Conservation (phyloP, 2,329 filamentous ascomycete genomes). For the Paraphaeosphaeria minitans region DNA sequence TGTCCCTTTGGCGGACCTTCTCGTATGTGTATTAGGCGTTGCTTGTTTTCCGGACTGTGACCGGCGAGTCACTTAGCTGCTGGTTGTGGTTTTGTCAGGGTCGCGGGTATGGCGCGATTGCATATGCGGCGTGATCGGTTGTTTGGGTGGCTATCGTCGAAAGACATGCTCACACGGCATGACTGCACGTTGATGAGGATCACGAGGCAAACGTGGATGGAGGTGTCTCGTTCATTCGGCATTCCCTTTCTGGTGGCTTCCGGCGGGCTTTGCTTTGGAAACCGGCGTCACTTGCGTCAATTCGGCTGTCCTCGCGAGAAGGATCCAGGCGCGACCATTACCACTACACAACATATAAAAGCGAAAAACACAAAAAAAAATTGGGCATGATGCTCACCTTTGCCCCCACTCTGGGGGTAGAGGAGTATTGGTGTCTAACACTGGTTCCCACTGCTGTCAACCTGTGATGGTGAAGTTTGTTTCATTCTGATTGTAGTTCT, state of each 20-base stretch:
- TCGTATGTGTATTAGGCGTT: slow-evolving; percentile 21
- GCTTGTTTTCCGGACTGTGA: slow-evolving; percentile 18
- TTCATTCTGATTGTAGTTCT: background rate
- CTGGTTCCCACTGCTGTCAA: background rate
- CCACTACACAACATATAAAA: slow-evolving; percentile 24
- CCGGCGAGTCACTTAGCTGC: slow-evolving; percentile 20
- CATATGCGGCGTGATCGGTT: slow-evolving; percentile 13
- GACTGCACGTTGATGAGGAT: slow-evolving; percentile 13
- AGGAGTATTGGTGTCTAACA: slow-evolving; percentile 38
- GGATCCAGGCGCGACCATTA: slow-evolving; percentile 28
- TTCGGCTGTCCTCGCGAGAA: slow-evolving; percentile 20
- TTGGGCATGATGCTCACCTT: slow-evolving; percentile 42
- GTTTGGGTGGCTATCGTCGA: slow-evolving; percentile 22
- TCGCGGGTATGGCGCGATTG: slow-evolving; percentile 4
- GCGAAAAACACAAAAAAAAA: slow-evolving; percentile 33
- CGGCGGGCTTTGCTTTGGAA: slow-evolving; percentile 27
- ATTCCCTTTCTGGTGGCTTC: slow-evolving; percentile 18
- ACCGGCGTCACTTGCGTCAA: slow-evolving; percentile 22
- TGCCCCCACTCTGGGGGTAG: slow-evolving; percentile 15
- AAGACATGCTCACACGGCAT: slow-evolving; percentile 14
- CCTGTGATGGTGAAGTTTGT: slow-evolving; percentile 15
- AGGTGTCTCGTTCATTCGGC: slow-evolving; percentile 18
- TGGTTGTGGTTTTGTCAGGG: slow-evolving; percentile 16
- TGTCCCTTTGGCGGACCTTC: slow-evolving; percentile 16
- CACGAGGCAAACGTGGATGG: slow-evolving; percentile 14